Conservation (phyloP, 805 yeast species). For the Maudiozyma serrabonitensis region DNA sequence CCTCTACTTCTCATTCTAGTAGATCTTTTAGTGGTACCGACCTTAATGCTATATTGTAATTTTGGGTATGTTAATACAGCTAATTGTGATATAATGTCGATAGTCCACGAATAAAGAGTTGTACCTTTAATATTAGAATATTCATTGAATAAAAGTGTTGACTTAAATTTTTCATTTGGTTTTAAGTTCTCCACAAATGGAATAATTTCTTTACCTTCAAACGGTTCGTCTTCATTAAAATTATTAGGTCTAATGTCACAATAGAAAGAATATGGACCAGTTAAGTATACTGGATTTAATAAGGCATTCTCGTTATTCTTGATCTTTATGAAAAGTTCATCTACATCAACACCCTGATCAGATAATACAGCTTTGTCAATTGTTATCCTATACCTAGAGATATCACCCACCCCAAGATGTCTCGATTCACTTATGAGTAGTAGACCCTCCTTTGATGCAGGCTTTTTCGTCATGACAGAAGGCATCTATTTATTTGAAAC, state of each 20-base stretch:
- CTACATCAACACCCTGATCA: constrained; percentile 6
- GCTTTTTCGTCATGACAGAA: not conserved
- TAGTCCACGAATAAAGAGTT: constrained; percentile 52
- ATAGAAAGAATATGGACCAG: constrained; percentile 84
- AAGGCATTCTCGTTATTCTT: constrained; percentile 65
- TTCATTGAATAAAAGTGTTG: constrained; percentile 40
- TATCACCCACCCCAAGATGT: constrained; percentile 22
- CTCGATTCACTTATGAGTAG: constrained; percentile 16
- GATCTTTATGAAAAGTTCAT: constrained; percentile 37
- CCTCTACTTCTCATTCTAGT: constrained; percentile 8
- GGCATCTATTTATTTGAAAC: not conserved
- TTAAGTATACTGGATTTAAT: constrained; percentile 70
- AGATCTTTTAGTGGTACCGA: constrained; percentile 38
- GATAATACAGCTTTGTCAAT: constrained; percentile 12
- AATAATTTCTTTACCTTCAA: constrained; percentile 30
- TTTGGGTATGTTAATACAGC: constrained; percentile 59
- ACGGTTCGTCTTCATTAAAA: constrained; percentile 42
- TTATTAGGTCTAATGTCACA: constrained; percentile 67
- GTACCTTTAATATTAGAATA: constrained; percentile 24
- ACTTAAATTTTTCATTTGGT: constrained; percentile 63
- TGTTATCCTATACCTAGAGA: constrained; percentile 19
- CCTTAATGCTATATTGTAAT: constrained; percentile 54
- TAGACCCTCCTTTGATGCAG: constrained; percentile 4
- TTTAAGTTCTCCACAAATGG: constrained; percentile 46
- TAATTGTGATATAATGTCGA: constrained; percentile 75